Base-by-base conservation (phyloP, 768 basidiomycete genomes). In the Clitopilus passeckerianus region DNA sequence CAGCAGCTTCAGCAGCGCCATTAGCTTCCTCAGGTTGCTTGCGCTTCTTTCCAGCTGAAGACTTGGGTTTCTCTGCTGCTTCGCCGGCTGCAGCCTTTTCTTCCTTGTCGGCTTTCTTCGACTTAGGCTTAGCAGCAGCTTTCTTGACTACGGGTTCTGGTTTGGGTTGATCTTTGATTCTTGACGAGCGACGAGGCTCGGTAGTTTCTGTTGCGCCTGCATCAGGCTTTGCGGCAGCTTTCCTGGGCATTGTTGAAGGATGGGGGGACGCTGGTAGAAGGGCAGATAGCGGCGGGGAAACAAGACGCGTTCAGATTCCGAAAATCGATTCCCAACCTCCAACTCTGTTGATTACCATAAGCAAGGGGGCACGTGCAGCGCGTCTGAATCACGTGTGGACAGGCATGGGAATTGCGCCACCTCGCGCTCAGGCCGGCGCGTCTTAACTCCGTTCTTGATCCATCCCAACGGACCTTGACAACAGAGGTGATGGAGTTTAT, bases 91-190 rank as follows among this genome's bases (percentile, higher is more conserved):
- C 83, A 53, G 69, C 68, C 34, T 70, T 71, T 20, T 66, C 68
- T 6, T 68, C 66, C 50, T 77, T 77, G 62, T 75, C 77, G 56
- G 67, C 80, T 57, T 84, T 83, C 71, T 82, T 83, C 43, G 77
- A 72, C 64, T 85, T 78, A 53, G 87, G 85, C 74, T 89, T 90
- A 6, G 84, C 46, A 18, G 37, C 77, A 22, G 82, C 73, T 70
- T 86, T 89, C 81, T 87, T 89, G 15, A 71, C 74, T 35, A 70
- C 68, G 6, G 75, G 71, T 41, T 70, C 85, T 1, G 74, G 68
- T 70, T 86, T 88, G 57, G 86, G 86, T 60, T 82, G 80, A 24
- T 86, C 87, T 71, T 90, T 90, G 74, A 91, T 89, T 66, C 89
- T 86, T 33, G 81, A 73, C 7, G 88, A 90, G 73, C 89, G 89